Evolutionary conservation across 1,284 basidiomycete species (phyloP).

Genomic region (Leucoagaricus sp.): DNA sequence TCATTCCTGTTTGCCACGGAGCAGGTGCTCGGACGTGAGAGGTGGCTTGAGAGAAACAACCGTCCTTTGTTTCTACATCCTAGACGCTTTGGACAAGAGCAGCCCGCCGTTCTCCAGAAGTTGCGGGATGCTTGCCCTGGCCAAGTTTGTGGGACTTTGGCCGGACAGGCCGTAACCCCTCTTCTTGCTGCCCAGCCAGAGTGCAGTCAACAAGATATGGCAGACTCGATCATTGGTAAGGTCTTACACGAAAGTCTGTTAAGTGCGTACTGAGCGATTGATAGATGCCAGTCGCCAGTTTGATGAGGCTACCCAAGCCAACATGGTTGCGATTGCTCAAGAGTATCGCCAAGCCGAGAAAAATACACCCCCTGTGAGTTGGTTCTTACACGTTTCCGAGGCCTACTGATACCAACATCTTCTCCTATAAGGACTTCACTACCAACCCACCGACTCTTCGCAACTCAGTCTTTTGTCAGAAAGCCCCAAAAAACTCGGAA

Average conservation of each 20-base stretch:
- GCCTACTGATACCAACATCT: conserved; percentile 2
- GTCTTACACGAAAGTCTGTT: not conserved
- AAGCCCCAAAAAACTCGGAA: conserved; percentile 47
- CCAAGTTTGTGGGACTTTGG: conserved; percentile 50
- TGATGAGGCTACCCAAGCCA: conserved; percentile 48
- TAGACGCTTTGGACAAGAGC: conserved; percentile 55
- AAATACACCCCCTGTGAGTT: conserved; percentile 58
- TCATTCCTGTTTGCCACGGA: conserved; percentile 42
- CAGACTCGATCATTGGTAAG: conserved; percentile 59
- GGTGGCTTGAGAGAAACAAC: conserved; percentile 51
- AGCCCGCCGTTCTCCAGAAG: conserved; percentile 49
- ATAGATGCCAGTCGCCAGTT: conserved; percentile 55
- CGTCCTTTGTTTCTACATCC: conserved; percentile 46
- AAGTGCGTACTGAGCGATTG: too few relatives aligned
- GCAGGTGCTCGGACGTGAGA: conserved; percentile 41
- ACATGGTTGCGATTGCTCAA: conserved; percentile 55
- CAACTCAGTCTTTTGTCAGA: conserved; percentile 56
- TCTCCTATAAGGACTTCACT: conserved; percentile 47
- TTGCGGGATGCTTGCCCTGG: conserved; percentile 49
- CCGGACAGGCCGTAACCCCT: conserved; percentile 51
- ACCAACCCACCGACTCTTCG: conserved; percentile 50
- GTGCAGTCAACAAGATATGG: conserved; percentile 62
- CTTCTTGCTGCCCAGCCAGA: conserved; percentile 57
- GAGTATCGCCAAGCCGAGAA: conserved; percentile 63
- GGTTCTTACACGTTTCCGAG: not conserved